These are phyloP conservation scores for Jackrogersella multiformis DNA, from an alignment of 495 filamentous ascomycete genomes.

Conservation along the genomic window DNA sequence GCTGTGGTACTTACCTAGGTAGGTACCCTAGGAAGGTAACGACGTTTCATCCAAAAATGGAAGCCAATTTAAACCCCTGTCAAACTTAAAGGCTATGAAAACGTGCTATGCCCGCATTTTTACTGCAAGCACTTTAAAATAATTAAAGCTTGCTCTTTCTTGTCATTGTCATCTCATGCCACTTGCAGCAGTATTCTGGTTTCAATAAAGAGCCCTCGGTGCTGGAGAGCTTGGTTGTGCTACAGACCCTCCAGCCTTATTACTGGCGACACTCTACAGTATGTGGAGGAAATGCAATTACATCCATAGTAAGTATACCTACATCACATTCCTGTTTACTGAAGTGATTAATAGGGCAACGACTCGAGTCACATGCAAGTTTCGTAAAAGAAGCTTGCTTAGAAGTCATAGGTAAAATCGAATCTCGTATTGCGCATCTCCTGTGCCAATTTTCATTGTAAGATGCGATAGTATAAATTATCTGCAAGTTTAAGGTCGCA, in stretches of 20 bases:
- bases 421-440: conserved; percentile 10
- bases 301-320: no score
- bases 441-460: background rate
- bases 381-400: no score
- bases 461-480: background rate
- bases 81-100: conserved; percentile 21
- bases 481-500: background rate
- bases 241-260: background rate
- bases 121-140: conserved; percentile 40
- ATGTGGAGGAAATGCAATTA: background rate
- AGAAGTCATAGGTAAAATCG: background rate
- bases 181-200: background rate
- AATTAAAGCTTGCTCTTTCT: conserved; percentile 8
- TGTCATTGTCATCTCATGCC: conserved; percentile 6
- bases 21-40: no score
- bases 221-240: background rate
- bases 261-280: background rate
- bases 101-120: conserved; percentile 36
- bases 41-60: conserved; percentile 25
- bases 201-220: no score
- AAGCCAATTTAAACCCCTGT: conserved; percentile 42
- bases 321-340: background rate
- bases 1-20: no score
- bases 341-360: no score
- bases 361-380: no score